These are phyloP conservation scores for Calonectria montana DNA, from an alignment of 2,329 filamentous ascomycete genomes.

Conservation along the genomic window DNA sequence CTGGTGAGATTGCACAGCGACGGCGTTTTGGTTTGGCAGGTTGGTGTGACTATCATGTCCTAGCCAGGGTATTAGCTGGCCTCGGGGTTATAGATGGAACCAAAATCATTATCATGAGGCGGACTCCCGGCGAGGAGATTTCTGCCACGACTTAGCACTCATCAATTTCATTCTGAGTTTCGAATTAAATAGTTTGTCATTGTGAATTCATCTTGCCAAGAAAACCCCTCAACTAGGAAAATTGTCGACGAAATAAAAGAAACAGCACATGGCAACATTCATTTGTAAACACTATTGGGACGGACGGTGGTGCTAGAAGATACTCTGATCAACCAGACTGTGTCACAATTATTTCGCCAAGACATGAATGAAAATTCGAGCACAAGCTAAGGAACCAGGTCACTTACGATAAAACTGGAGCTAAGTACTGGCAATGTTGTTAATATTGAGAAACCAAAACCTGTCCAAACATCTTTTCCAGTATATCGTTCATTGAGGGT, in stretches of 20 bases:
- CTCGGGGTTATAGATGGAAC: constrained; percentile 14
- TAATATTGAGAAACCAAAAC: too few species aligned
- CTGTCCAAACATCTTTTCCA: too few species aligned
- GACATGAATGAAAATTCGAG: too few species aligned
- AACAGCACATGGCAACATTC: too few species aligned
- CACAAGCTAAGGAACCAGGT: too few species aligned
- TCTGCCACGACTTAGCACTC: not conserved
- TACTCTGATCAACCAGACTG: too few species aligned
- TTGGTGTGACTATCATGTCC: not conserved
- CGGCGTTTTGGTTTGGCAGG: constrained; percentile 24
- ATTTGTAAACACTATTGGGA: too few species aligned
- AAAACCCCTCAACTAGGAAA: not conserved
- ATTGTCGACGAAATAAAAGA: not conserved
- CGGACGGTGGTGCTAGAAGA: too few species aligned
- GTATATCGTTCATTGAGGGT: too few species aligned
- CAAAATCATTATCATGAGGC: constrained; percentile 10
- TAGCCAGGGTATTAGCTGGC: not conserved
- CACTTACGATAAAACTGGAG: too few species aligned
- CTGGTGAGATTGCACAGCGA: constrained; percentile 28
- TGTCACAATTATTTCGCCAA: too few species aligned
- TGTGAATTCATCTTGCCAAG: not conserved
- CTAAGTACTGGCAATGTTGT: too few species aligned
- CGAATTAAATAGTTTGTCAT: not conserved
- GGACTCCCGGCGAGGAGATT: constrained; percentile 18
- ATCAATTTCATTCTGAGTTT: not conserved